A percentile compares a stretch with the other conserved stretches of the same genome.
phyloP scores from a whole-genome alignment of 164 flowering plant species.

The Liquidambar formosana region DNA sequence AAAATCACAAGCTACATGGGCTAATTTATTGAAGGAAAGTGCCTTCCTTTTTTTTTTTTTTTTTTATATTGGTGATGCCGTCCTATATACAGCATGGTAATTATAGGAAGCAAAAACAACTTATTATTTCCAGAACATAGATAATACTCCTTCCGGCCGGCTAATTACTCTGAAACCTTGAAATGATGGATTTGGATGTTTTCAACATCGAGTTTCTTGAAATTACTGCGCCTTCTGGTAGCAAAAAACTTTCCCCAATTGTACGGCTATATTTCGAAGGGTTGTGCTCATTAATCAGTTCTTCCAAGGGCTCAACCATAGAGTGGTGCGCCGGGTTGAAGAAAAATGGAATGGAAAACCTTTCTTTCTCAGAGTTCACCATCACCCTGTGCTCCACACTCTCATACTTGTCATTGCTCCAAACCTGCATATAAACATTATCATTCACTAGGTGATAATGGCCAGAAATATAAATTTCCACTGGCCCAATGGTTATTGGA shows the following conservation, averaged over 20 bases:
- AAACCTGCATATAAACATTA: slow-evolving; percentile 13
- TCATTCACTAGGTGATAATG: no score
- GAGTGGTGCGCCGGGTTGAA: slow-evolving; percentile 18
- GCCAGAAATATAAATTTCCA: no score
- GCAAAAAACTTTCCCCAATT: slow-evolving; percentile 9
- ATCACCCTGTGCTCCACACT: slow-evolving; percentile 26
- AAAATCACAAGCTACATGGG: no score
- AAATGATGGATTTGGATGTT: slow-evolving; percentile 21
- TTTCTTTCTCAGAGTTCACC: slow-evolving; percentile 18
- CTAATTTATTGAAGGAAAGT: no score
- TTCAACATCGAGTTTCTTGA: neutral
- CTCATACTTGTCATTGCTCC: slow-evolving; percentile 25
- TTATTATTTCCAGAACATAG: no score
- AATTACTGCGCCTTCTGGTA: slow-evolving; percentile 14
- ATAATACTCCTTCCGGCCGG: no score
- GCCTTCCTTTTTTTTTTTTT: no score
- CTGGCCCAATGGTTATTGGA: no score
- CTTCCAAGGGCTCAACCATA: slow-evolving; percentile 12
- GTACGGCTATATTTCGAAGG: neutral
- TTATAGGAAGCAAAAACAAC: no score
- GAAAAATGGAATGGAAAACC: slow-evolving; percentile 20
- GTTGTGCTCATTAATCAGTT: neutral
- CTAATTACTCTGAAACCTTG: neutral
- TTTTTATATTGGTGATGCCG: no score
- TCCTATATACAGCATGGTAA: no score